Conservation (phyloP, 352 stramenopile genomes). For the Bremia lactucae region DNA sequence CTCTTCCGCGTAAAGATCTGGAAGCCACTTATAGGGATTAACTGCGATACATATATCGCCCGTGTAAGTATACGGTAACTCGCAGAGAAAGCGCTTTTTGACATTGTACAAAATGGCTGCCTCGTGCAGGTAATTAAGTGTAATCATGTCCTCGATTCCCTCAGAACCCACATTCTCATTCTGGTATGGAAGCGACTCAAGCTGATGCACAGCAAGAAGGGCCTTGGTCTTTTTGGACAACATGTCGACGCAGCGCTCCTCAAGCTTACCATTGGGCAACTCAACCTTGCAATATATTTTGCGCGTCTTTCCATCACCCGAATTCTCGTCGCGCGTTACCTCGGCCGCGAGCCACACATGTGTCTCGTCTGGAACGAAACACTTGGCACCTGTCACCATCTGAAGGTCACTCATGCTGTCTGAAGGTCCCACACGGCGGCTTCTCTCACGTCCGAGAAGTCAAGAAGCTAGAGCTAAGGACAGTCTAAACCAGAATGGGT, state of each 20-base stretch:
- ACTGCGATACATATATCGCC: conserved; percentile 96
- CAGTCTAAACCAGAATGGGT: conserved; percentile 16
- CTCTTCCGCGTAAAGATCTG: conserved; percentile 78
- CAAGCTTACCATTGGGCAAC: conserved; percentile 27
- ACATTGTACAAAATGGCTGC: conserved; percentile 87
- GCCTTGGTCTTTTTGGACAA: conserved; percentile 60
- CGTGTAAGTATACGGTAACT: conserved; percentile 92
- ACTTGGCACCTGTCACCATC: conserved; percentile 65
- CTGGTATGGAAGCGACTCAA: conserved; percentile 77
- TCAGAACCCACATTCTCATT: conserved; percentile 57
- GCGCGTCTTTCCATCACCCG: conserved; percentile 42
- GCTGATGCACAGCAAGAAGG: conserved; percentile 56
- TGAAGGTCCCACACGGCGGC: conserved; percentile 1
- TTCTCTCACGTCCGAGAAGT: neutral
- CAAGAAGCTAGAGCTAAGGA: conserved; percentile 8
- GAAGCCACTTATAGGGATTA: conserved; percentile 93
- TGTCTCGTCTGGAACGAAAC: conserved; percentile 78
- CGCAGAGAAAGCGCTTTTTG: conserved; percentile 67
- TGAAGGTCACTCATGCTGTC: conserved; percentile 34
- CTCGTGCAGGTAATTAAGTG: conserved; percentile 86
- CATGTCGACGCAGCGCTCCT: conserved; percentile 66
- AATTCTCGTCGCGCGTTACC: conserved; percentile 58
- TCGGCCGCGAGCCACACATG: conserved; percentile 78
- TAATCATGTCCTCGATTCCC: conserved; percentile 82
- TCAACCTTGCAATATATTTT: conserved; percentile 61